phyloP scores from a whole-genome alignment of 306 rosid species.

The Sphenostylis stenocarpa region DNA sequence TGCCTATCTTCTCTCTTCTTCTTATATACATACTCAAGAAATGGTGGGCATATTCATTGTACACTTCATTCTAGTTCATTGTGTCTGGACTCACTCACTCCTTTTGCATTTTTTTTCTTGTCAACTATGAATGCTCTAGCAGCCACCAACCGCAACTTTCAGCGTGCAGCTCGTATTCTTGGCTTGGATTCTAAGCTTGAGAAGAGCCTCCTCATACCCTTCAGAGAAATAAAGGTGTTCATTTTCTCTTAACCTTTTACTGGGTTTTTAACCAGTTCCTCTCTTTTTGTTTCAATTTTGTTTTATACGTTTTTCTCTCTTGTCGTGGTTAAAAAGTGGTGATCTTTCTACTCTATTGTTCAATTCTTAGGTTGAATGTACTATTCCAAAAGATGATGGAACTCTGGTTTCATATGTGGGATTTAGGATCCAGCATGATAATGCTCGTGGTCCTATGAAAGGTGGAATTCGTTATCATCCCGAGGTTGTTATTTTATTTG shows the following conservation, averaged over 20 bases:
- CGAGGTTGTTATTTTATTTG: conserved; percentile 46
- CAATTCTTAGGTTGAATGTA: conserved; percentile 81
- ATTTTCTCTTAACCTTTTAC: too few species aligned
- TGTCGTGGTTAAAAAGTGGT: too few species aligned
- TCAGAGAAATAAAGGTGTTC: conserved; percentile 72
- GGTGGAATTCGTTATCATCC: conserved; percentile 85
- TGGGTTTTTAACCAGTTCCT: too few species aligned
- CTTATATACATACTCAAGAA: too few species aligned
- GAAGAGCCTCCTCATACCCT: conserved; percentile 72
- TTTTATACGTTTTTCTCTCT: too few species aligned
- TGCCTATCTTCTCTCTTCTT: too few species aligned
- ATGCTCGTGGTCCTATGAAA: conserved; percentile 88
- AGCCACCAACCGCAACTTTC: conserved; percentile 74
- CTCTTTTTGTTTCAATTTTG: too few species aligned
- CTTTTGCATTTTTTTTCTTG: neutral
- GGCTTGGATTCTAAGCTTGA: conserved; percentile 73
- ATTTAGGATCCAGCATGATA: conserved; percentile 77
- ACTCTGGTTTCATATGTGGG: conserved; percentile 70
- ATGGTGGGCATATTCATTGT: too few species aligned
- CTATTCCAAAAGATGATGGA: conserved; percentile 76
- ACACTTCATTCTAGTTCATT: too few species aligned
- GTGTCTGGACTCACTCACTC: too few species aligned
- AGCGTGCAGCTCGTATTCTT: conserved; percentile 63
- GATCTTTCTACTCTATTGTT: neutral
- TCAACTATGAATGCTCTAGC: conserved; percentile 65